Percentiles rank a stretch among this genome's conserved stretches.
Evolutionary conservation across 805 yeast species (phyloP).

Genomic region (Cyberlindnera saturnus): DNA sequence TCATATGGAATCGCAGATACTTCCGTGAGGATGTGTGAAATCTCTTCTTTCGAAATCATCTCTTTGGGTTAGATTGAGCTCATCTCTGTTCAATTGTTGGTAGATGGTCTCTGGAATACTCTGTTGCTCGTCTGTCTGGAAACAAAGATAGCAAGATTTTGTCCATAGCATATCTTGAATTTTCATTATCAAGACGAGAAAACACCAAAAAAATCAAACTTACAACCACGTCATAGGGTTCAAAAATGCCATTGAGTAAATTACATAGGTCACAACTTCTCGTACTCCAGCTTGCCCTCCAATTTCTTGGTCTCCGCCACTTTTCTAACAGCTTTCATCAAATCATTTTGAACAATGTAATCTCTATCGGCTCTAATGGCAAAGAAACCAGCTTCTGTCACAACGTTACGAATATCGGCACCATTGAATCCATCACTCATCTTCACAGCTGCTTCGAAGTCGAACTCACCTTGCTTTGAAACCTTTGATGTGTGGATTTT

Average conservation of each 20-base stretch:
- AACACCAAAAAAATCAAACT: no score
- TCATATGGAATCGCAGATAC: no score
- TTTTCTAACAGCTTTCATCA: constrained; percentile 97
- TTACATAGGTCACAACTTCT: constrained; percentile 55
- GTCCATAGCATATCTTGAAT: no score
- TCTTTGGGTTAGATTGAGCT: no score
- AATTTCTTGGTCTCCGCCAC: constrained; percentile 95
- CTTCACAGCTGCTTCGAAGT: constrained; percentile 93
- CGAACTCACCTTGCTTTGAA: constrained; percentile 90
- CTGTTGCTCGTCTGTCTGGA: no score
- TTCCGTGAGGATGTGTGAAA: no score
- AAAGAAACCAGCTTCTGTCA: constrained; percentile 98
- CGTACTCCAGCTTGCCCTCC: constrained; percentile 94
- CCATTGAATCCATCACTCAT: constrained; percentile 99
- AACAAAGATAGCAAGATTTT: no score
- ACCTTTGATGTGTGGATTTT: constrained; percentile 87
- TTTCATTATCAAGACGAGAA: no score
- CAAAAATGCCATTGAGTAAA: not conserved
- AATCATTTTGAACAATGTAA: constrained; percentile 84
- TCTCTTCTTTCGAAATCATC: no score
- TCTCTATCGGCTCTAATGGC: constrained; percentile 98
- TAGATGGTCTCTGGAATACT: no score
- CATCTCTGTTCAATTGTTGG: no score
- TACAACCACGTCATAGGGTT: not conserved
- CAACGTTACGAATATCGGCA: constrained; percentile 94